Percentiles rank a stretch among this genome's conserved stretches.
phyloP scores from a whole-genome alignment of 805 yeast species.

The Diddensiella caesifluorescens region DNA sequence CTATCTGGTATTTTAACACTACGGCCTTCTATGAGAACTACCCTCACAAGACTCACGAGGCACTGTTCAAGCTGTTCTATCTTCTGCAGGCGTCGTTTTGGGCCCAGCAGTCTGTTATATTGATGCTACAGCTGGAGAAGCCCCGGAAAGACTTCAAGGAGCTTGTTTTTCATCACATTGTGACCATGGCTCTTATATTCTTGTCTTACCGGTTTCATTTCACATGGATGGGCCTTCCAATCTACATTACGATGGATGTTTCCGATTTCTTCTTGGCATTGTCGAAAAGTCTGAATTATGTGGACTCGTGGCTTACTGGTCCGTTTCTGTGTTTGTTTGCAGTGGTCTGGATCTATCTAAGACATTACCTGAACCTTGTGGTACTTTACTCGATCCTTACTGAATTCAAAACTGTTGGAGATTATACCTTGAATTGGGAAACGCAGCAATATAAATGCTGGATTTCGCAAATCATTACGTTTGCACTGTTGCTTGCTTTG shows the following conservation, averaged over 20 bases:
- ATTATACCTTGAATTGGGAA: slow-evolving; percentile 71
- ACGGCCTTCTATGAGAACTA: slow-evolving; percentile 69
- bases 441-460: slow-evolving; percentile 95
- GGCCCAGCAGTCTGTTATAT: slow-evolving; percentile 89
- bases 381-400: slow-evolving; percentile 59
- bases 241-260: slow-evolving; percentile 93
- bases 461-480: slow-evolving; percentile 89
- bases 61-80: slow-evolving; percentile 72
- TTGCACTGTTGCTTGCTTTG: slow-evolving; percentile 66
- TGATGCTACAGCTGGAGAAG: slow-evolving; percentile 80
- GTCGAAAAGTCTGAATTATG: slow-evolving; percentile 82
- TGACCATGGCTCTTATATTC: slow-evolving; percentile 83
- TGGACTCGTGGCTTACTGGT: slow-evolving; percentile 59
- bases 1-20: slow-evolving; percentile 88
- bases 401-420: slow-evolving; percentile 82
- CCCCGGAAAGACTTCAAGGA: slow-evolving; percentile 94
- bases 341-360: slow-evolving; percentile 73
- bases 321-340: slow-evolving; percentile 69
- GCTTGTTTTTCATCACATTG: slow-evolving; percentile 85
- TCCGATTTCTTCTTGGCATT: slow-evolving; percentile 82
- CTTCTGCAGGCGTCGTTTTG: slow-evolving; percentile 93
- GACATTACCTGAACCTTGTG: slow-evolving; percentile 78
- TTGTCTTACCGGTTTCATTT: slow-evolving; percentile 89
- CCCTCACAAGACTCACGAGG: slow-evolving; percentile 76
- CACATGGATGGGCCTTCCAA: slow-evolving; percentile 89